phyloP scores from a whole-genome alignment of 2,329 filamentous ascomycete genomes.

The Exophiala bonariae region DNA sequence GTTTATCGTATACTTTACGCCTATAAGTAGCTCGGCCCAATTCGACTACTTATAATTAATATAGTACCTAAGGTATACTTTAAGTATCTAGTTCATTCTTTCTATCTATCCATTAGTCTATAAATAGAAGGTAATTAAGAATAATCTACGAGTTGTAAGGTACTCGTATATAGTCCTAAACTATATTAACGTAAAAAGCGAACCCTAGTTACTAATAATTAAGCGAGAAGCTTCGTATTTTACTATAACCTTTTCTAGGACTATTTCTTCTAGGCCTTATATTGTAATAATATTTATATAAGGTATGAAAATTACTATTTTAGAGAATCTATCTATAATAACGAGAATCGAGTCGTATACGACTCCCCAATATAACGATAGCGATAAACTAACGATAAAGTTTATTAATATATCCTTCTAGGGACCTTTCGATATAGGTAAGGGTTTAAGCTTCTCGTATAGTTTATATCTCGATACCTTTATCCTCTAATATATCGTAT shows the following conservation, averaged over 20 bases:
- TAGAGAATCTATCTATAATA: too few relatives aligned
- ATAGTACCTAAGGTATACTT: background rate
- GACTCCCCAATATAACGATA: constrained; percentile 3
- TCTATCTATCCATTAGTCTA: background rate
- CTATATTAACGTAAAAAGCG: background rate
- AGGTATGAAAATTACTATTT: too few relatives aligned
- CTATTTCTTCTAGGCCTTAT: too few relatives aligned
- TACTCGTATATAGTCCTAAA: background rate
- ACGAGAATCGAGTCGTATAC: too few relatives aligned
- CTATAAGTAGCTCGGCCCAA: background rate
- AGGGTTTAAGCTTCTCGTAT: constrained; percentile 2
- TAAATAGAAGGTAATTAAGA: background rate
- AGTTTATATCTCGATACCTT: constrained; percentile 7
- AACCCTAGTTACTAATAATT: background rate
- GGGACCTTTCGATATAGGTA: background rate
- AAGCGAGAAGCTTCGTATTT: background rate
- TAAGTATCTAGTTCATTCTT: background rate
- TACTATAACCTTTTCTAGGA: too few relatives aligned
- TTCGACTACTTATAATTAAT: background rate
- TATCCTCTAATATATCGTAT: constrained; percentile 8
- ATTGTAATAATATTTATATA: too few relatives aligned
- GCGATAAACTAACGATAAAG: constrained; percentile 12
- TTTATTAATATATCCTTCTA: constrained; percentile 11
- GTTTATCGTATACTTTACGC: background rate
- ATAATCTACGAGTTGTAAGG: background rate